Evolutionary conservation across 1,139 yeast species (phyloP), one percentile per base, ranked within the genome.

Genomic region (Taiozyma sp.): DNA sequence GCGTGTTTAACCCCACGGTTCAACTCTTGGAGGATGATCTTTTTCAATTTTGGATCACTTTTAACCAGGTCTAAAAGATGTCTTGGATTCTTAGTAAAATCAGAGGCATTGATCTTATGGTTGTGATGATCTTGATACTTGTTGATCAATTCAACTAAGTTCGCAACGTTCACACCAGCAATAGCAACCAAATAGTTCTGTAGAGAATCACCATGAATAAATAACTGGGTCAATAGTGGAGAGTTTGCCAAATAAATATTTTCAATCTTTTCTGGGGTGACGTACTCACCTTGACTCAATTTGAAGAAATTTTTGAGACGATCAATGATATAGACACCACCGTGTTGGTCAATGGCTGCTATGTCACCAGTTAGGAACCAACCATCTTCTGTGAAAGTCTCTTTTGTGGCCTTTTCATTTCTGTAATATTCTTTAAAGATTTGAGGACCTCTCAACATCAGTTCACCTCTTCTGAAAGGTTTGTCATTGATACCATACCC

Each of bases 291-390:
- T 67, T 83, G 88, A 4, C 87, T 76, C 58, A 83, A 73, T 68
- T 83, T 83, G 74, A 82, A 83, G 69, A 83, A 82, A 67, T 82
- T 83, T 71, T 83, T 83, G 47, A 82, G 86, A 53, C 88, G 72
- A 61, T 83, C 88, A 58, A 83, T 74, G 52, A 83, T 80, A 57
- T 60, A 72, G 27, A 83, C 65, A 49, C 81, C 71, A 32, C 84
- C 84, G 8, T 69, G 65, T 2, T 60, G 57, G 45, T 71, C 75
- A 49, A 82, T 65, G 51, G 71, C 68, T n/a, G 83, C 87, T 56
- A 83, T 76, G 64, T 83, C 88, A 48, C 88, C 88, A 34, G 88
- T 81, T 46, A 70, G 68, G 66, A 81, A 82, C 84, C 85, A 83
- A 13, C 87, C 87, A 23, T 82, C 84, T 39, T 69, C 65, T 57